These are phyloP conservation scores for Polyplosphaeria fusca DNA, from an alignment of 495 filamentous ascomycete species.

Conservation along the genomic window DNA sequence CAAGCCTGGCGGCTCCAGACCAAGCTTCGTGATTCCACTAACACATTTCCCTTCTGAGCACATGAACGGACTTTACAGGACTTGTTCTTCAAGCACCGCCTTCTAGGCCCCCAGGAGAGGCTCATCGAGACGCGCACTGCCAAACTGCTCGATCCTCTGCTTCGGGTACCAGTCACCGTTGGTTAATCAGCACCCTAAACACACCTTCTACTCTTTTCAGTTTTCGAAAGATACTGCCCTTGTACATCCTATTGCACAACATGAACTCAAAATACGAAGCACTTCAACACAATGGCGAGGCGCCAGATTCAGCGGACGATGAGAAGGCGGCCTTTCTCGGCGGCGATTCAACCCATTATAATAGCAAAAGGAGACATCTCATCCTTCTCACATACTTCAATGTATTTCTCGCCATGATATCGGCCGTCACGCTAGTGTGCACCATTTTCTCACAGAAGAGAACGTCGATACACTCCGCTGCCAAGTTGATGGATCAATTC, in stretches of 20 bases:
- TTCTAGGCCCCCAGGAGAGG: neutral
- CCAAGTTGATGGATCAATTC: slow-evolving; percentile 23
- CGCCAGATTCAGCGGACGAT: neutral
- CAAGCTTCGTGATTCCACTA: too few relatives aligned
- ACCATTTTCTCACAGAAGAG: slow-evolving; percentile 14
- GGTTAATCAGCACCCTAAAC: too few relatives aligned
- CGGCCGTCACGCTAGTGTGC: slow-evolving; percentile 10
- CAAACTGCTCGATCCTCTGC: too few relatives aligned
- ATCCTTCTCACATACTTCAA: slow-evolving; percentile 13
- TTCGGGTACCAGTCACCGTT: too few relatives aligned
- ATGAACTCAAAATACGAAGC: slow-evolving; percentile 12
- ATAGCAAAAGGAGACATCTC: neutral
- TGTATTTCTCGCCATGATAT: slow-evolving; percentile 16
- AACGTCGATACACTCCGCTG: slow-evolving; percentile 11
- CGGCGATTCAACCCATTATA: neutral
- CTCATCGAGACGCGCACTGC: too few relatives aligned
- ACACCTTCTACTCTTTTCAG: too few relatives aligned
- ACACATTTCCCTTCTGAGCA: too few relatives aligned
- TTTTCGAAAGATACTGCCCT: too few relatives aligned
- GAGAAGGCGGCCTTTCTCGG: slow-evolving; percentile 20
- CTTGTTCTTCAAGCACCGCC: neutral
- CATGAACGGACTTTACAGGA: neutral
- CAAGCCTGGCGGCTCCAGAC: too few relatives aligned
- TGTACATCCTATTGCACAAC: too few relatives aligned
- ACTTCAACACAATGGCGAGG: neutral